Evolutionary conservation across 2,329 filamentous ascomycete genomes (phyloP), one percentile per base, ranked within the genome.

Genomic region (Juglanconis oblonga): DNA sequence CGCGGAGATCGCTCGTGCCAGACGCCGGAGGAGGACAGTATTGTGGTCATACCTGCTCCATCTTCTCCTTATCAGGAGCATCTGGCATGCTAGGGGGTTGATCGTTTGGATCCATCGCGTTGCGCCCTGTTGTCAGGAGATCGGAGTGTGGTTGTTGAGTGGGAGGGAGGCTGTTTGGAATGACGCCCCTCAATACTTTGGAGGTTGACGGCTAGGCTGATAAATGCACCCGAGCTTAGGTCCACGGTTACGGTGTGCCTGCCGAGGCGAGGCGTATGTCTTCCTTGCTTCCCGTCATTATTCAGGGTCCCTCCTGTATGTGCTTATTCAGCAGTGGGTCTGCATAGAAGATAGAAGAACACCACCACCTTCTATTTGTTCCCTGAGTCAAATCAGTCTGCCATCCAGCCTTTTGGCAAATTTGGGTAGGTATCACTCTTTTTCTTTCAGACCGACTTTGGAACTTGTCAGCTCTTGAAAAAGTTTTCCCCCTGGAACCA

Each of bases 41-140:
- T 8, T 8, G 8, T 11, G 35, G 11, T 3, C 44, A 68, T 70
- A 79, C 81, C 78, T 83, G 79, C 62, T 83, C 81, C 81, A 85
- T 85, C 70, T 81, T 83, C 69, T 84, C 81, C 68, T 80, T 79
- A 67, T 85, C 81, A 29, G 82, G 82, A 62, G 80, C 82, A 67
- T 85, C 83, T 52, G 75, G 75, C 66, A 73, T 73, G 72, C 29
- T 74, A 24, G 70, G 65, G 29, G 67, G 73, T 65, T 76, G 74
- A 60, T 79, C 74, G 71, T 76, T 76, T 13, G 79, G 74, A 65
- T 83, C 79, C 81, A 83, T 77, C n/a, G 42, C 76, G 60, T n/a
- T 40, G 32, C 29, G 38, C 42, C 24, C 44, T 24, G 17, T 35
- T 40, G 17, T 33, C 14, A 3, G 38, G 24, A 31, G 29, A 33